Base-by-base conservation (phyloP, 225 moss, liverwort and hornwort genomes). In the Rhytidiadelphus loreus region DNA sequence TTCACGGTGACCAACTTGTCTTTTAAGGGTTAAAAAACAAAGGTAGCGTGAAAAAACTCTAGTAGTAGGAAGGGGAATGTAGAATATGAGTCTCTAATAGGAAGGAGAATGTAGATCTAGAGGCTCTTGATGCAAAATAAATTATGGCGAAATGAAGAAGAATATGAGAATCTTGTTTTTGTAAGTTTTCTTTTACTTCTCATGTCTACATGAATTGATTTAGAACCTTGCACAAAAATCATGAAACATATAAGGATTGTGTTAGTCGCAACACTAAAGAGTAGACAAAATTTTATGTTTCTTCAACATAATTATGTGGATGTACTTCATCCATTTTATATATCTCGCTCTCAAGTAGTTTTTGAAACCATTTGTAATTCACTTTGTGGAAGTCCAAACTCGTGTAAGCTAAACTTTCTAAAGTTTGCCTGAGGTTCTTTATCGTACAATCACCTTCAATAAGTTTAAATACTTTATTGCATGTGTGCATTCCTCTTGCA, bases 361-460 rank as follows among this genome's bases (percentile, higher is more conserved):
- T 30, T 28, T 65, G 12, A 25, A n/a, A 16, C 10, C 11, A n/a
- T 56, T 56, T 2, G 4, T 14, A 23, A 53, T 52, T 12, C 12
- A 11, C 7, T 26, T 0, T 25, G 3, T 72, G 2, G 16, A 72
- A 72, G 17, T 2, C 0, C 0, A 0, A 1, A 46, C 17, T 29
- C 9, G 28, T 3, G 6, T 4, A 7, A 6, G 9, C 6, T 16
- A 37, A 25, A 55, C 37, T n/a, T 55, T 77, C 6, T 9, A 1
- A 25, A 37, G 6, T 35, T 0, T 37, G 1, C 4, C 0, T 4
- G 0, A 32, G 0, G 12, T 33, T 21, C 23, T 41, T n/a, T 80
- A 28, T 2, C 5, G 0, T 59, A 7, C 8, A 76, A 2, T 52
- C 2, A 8, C 5, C 35, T 76, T 52, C 22, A 52, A 33, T 13